These are phyloP conservation scores for Xylaria intraflava DNA, from an alignment of 495 filamentous ascomycete species.

Conservation along the genomic window DNA sequence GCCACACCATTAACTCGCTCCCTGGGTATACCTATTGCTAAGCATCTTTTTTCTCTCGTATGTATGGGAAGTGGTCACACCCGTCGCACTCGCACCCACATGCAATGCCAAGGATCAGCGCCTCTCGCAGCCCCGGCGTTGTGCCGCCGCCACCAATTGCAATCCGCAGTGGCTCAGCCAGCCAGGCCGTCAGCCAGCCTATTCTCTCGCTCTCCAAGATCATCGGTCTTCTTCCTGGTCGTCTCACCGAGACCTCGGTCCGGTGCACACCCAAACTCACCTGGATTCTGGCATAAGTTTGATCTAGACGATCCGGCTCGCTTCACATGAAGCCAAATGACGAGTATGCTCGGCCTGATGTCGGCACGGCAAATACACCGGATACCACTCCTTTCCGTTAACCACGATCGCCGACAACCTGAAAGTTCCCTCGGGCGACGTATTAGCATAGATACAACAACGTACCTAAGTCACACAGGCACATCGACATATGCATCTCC, in stretches of 20 bases:
- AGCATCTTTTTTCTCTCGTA: not conserved
- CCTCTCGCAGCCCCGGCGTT: not conserved
- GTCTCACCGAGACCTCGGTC: slow-evolving; percentile 4
- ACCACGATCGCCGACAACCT: not conserved
- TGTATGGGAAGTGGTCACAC: not conserved
- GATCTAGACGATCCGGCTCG: slow-evolving; percentile 1
- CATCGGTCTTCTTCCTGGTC: not conserved
- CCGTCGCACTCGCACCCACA: not conserved
- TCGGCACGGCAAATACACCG: not conserved
- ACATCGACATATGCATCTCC: no score
- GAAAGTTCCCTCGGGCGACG: no score
- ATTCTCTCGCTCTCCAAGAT: not conserved
- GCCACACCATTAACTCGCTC: no score
- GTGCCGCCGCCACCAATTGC: not conserved
- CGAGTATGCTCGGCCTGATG: not conserved
- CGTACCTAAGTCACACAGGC: no score
- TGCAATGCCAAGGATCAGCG: not conserved
- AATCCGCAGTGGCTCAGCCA: slow-evolving; percentile 2
- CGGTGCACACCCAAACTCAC: not conserved
- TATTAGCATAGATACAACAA: no score
- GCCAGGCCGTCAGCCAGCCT: not conserved
- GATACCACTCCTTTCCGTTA: not conserved
- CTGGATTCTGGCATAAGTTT: not conserved
- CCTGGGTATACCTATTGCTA: not conserved
- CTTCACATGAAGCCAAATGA: not conserved